A percentile compares a stretch with the other conserved stretches of the same genome.
phyloP scores from a whole-genome alignment of 345 rosid species.

The Ceriops tagal region DNA sequence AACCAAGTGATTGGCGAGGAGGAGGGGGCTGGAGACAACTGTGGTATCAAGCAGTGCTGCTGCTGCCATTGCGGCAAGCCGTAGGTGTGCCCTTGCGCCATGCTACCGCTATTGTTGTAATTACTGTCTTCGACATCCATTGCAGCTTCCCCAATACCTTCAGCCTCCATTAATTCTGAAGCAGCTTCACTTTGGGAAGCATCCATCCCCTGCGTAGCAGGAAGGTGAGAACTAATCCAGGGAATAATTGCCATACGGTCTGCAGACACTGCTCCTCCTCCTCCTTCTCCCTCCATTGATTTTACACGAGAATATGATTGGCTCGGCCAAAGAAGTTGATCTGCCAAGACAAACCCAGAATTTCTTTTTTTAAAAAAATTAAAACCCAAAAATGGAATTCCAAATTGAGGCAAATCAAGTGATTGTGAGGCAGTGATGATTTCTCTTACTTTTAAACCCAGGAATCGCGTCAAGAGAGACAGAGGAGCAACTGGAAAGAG shows the following conservation, averaged over 20 bases:
- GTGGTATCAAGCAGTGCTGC: conserved; percentile 56
- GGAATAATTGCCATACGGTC: conserved; percentile 52
- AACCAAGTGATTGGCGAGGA: conserved; percentile 57
- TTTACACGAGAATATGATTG: conserved; percentile 3
- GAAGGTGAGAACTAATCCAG: conserved; percentile 44
- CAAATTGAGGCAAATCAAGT: not conserved
- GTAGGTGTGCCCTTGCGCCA: conserved; percentile 2
- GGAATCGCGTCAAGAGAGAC: conserved; percentile 44
- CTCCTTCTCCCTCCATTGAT: conserved; percentile 18
- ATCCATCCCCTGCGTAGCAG: conserved; percentile 4
- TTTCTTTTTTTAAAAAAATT: not conserved
- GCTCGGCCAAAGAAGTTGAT: conserved; percentile 25
- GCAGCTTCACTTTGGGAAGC: conserved; percentile 10
- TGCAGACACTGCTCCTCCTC: not conserved
- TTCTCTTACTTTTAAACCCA: conserved; percentile 44
- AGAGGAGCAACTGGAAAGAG: conserved; percentile 27
- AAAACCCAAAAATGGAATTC: not conserved
- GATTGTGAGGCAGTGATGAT: not conserved
- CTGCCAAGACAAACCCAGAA: conserved; percentile 19
- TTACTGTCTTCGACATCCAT: conserved; percentile 56
- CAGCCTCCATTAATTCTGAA: conserved; percentile 47
- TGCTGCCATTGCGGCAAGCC: conserved; percentile 45
- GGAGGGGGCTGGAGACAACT: conserved; percentile 31
- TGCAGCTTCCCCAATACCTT: conserved; percentile 36
- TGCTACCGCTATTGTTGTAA: not conserved